Evolutionary conservation across 805 yeast genomes (phyloP).

Genomic region (Suhomyces sp.): DNA sequence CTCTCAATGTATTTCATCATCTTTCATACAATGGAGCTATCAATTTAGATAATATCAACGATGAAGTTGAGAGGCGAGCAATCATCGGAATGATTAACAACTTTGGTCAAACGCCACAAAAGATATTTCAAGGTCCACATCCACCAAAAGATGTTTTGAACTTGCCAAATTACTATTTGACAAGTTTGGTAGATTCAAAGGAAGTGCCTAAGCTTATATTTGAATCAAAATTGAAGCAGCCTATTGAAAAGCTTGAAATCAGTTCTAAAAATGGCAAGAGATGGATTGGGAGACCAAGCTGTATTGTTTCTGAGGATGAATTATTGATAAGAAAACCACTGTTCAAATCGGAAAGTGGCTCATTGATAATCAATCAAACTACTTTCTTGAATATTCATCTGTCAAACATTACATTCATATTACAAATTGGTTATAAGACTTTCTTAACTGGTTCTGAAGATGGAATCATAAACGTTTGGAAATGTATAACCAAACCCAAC

Average conservation of each 20-base stretch:
- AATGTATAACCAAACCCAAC: slow-evolving; percentile 29
- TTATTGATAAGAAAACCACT: slow-evolving; percentile 33
- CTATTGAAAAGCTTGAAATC: slow-evolving; percentile 47
- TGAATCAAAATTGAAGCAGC: slow-evolving; percentile 41
- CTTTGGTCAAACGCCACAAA: slow-evolving; percentile 87
- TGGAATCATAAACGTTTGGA: slow-evolving; percentile 65
- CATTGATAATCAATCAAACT: slow-evolving; percentile 41
- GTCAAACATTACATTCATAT: slow-evolving; percentile 37
- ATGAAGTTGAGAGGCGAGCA: slow-evolving; percentile 72
- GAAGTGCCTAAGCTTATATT: slow-evolving; percentile 40
- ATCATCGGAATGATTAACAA: slow-evolving; percentile 84
- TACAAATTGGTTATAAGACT: slow-evolving; percentile 40
- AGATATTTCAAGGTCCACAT: slow-evolving; percentile 69
- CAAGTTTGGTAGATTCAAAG: slow-evolving; percentile 27
- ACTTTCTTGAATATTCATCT: slow-evolving; percentile 45
- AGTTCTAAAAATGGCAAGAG: slow-evolving; percentile 36
- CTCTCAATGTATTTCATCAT: slow-evolving; percentile 79
- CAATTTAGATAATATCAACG: slow-evolving; percentile 69
- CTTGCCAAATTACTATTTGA: slow-evolving; percentile 34
- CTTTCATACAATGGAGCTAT: slow-evolving; percentile 84
- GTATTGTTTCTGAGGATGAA: slow-evolving; percentile 38
- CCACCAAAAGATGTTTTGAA: slow-evolving; percentile 46
- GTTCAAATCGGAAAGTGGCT: slow-evolving; percentile 23
- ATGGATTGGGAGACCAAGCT: slow-evolving; percentile 54
- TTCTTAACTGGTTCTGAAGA: slow-evolving; percentile 53